Evolutionary conservation across 176 grass and related monocot genomes (phyloP).

Genomic region (barley (Hordeum vulgare)): DNA sequence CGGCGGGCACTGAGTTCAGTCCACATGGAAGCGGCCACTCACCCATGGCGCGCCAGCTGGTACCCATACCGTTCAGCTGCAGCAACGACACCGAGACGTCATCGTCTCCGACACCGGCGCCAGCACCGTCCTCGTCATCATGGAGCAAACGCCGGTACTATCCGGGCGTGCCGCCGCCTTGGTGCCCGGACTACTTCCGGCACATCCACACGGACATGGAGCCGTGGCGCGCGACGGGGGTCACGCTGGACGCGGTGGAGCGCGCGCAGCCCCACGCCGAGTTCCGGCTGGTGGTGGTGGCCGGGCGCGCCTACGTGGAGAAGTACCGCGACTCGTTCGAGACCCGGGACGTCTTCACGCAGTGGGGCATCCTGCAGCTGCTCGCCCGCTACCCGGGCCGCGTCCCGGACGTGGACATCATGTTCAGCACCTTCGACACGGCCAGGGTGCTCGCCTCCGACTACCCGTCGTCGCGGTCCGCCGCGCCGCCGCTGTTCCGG

Average conservation of each 20-base stretch:
- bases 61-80: slow-evolving; percentile 19
- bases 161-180: background rate
- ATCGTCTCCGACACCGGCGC: background rate
- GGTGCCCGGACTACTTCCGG: slow-evolving; percentile 62
- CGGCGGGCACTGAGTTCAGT: background rate
- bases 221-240: slow-evolving; percentile 41
- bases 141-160: background rate
- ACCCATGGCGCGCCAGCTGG: background rate
- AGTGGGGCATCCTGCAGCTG: slow-evolving; percentile 79
- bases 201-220: slow-evolving; percentile 59
- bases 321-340: slow-evolving; percentile 37
- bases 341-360: slow-evolving; percentile 32
- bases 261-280: slow-evolving; percentile 24
- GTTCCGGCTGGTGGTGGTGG: slow-evolving; percentile 50
- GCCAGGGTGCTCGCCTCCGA: background rate
- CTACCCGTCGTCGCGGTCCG: background rate
- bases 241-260: slow-evolving; percentile 46
- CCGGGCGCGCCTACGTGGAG: slow-evolving; percentile 53
- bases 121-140: background rate
- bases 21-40: background rate
- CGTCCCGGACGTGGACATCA: slow-evolving; percentile 77
- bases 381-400: slow-evolving; percentile 63
- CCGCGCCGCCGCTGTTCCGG: slow-evolving; percentile 72
- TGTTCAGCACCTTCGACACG: slow-evolving; percentile 77
- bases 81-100: background rate